Base-by-base conservation (phyloP, 2,329 filamentous ascomycete species). In the Colletotrichum sp. region DNA sequence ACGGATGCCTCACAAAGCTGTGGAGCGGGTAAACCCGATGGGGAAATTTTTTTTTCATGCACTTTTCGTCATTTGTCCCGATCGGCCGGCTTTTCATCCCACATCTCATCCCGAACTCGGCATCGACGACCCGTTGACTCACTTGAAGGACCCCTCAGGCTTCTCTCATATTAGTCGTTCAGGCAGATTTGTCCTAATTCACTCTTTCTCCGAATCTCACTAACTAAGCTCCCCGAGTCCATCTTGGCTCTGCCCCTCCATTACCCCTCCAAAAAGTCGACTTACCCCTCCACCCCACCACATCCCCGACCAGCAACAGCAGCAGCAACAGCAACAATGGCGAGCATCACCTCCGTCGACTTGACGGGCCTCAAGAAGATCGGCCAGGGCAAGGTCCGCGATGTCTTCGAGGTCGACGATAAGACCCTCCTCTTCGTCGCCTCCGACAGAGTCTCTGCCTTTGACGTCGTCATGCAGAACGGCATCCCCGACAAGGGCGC, bases 391-490 rank as follows among this genome's bases (percentile, higher is more conserved):
- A 98, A 98, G 87, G 95, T 98, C 30, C 92, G 95, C 81, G 94
- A 98, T 82, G 90, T 98, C 48, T 98, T 95, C 84, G 89, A 91
- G 77, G 87, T 98, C 70, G 91, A 95, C 82, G 87, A 91, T 72
- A 86, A 90, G 72, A 94, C 91, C 4, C 91, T 98, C 6, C 93
- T 98, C 72, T 96, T 98, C 82, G 92, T 96, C 71, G 94, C 95
- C 28, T 94, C 95, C 16, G 96, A 98, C 87, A 94, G 97, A 79
- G 97, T 98, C 84, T 98, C 95, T 28, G 97, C 97, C 72, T 98
- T 96, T 88, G 96, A 98, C 90, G 95, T 98, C 80, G 92, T 98
- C 80, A 93, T 98, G 89, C 87, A 91, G 80, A 98, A 97, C 80
- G 87, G 87, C 78, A 87, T 90, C 67, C 86, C 87, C 61, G 82